Evolutionary conservation across 495 filamentous ascomycete genomes (phyloP), one percentile per base, ranked within the genome.

Genomic region (Echria macrotheca): DNA sequence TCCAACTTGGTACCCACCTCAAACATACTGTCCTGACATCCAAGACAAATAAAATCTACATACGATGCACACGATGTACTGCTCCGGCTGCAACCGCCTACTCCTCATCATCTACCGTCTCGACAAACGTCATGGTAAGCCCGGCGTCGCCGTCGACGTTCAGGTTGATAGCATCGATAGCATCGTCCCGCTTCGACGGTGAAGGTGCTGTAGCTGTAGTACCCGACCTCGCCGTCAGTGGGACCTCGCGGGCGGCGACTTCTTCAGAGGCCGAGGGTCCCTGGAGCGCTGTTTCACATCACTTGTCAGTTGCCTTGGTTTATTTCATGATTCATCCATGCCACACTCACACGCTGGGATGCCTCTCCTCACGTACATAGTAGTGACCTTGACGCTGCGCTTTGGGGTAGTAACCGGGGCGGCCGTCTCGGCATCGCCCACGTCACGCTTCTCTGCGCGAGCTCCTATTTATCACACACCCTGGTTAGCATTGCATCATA

Each of bases 91-190:
- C n/a, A n/a, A n/a, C 46, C 9, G n/a, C 18, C 14, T 39, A 37
- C 39, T 66, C 60, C 5, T 64, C 68, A 43, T 68, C 70, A 37
- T 64, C 63, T 17, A 68, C 54, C 28, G 67, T 63, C 61, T 74
- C 73, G 17, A 76, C 65, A 56, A 76, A 73, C 3, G 73, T 74
- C 61, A 76, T 71, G 51, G 71, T 74, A 25, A 73, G 64, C 4
- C 72, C 72, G 58, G 71, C 68, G 19, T 59, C 57, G 14, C 68
- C 69, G 33, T 72, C 63, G 18, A 76, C 70, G 23, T 74, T 76
- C 28, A 74, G 54, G 60, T 74, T 76, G 54, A 74, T 68, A n/a
- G 63, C 58, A 39, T 76, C 73, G 10, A 74, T 64, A 33, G 58
- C 53, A 29, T 65, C 53, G 37, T 56, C 56, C 49, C 63, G 66